Conservation (phyloP, 1,284 basidiomycete species). For the Trichosporon sp. region DNA sequence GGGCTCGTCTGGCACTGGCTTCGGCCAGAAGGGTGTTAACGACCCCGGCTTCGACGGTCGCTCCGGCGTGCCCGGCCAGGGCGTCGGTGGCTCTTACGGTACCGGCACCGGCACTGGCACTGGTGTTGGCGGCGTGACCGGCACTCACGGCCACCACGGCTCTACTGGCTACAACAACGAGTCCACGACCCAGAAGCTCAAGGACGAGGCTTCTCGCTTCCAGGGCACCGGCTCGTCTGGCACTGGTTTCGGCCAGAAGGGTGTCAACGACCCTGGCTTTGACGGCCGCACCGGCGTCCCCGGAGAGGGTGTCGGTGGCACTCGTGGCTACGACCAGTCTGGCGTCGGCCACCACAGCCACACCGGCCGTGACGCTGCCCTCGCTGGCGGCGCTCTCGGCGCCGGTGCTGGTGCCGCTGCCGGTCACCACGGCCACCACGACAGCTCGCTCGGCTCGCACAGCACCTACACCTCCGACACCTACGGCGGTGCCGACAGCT, state of each 20-base stretch:
- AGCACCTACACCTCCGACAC: background rate
- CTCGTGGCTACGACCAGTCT: background rate
- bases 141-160: background rate
- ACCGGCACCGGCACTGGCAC: background rate
- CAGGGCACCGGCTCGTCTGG: background rate
- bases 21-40: background rate
- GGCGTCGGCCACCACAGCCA: background rate
- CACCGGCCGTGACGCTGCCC: background rate
- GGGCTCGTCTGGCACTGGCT: background rate
- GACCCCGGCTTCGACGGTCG: background rate
- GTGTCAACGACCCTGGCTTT: background rate
- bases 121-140: background rate
- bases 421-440: background rate
- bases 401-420: background rate
- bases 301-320: background rate
- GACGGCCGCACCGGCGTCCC: background rate
- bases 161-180: background rate
- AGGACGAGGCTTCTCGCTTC: background rate
- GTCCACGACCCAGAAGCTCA: background rate
- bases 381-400: background rate
- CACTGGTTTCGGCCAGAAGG: background rate
- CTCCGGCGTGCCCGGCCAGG: background rate
- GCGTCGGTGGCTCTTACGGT: background rate
- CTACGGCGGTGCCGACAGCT: slow-evolving; percentile 2
- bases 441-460: background rate